These are phyloP conservation scores for Potentilla sterilis DNA, from an alignment of 306 rosid genomes.

Conservation along the genomic window DNA sequence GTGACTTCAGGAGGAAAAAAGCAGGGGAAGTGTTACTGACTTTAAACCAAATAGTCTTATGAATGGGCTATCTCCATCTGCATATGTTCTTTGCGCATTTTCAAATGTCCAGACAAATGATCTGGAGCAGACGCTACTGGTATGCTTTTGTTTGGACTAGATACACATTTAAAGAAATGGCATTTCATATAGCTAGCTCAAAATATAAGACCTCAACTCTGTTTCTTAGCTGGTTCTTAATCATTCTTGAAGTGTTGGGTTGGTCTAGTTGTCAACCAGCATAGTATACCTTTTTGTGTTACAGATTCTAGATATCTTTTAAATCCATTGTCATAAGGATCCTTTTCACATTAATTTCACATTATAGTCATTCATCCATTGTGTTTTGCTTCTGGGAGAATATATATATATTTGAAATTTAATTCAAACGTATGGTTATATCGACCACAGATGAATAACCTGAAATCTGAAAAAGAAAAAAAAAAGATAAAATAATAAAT, in stretches of 20 bases:
- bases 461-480: neutral
- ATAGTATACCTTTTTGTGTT: neutral
- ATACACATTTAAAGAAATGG: neutral
- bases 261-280: neutral
- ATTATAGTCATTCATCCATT: neutral
- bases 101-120: conserved; percentile 77
- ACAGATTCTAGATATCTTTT: neutral
- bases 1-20: conserved; percentile 66
- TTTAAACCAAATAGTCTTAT: conserved; percentile 66
- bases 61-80: conserved; percentile 79
- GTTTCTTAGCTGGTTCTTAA: neutral
- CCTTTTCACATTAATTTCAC: neutral
- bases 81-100: conserved; percentile 72
- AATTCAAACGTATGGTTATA: neutral
- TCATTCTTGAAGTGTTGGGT: conserved; percentile 11
- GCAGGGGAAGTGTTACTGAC: conserved; percentile 31
- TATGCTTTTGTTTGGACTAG: conserved; percentile 30
- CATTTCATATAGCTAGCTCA: neutral
- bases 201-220: neutral
- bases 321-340: neutral
- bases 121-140: conserved; percentile 86
- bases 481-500: neutral
- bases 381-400: neutral
- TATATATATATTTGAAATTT: neutral
- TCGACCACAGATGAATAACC: neutral